Evolutionary conservation across 1,139 yeast species (phyloP).

Genomic region (Blastobotrys elegans): DNA sequence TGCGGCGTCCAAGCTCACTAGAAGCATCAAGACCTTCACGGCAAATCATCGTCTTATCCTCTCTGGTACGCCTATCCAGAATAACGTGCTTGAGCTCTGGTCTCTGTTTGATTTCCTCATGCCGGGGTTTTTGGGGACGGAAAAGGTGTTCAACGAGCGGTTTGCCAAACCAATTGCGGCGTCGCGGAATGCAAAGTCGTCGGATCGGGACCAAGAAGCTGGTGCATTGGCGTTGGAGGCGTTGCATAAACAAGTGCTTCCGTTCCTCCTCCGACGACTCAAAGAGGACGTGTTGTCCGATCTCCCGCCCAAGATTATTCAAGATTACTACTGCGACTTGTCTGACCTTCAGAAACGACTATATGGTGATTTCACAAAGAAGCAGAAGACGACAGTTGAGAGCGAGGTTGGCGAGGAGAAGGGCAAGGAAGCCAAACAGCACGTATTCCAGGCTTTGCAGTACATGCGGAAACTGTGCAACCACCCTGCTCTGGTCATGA

Average conservation of each 20-base stretch:
- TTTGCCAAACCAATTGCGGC: slow-evolving; percentile 98
- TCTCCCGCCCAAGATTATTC: slow-evolving; percentile 96
- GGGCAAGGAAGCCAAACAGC: slow-evolving; percentile 60
- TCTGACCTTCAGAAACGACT: slow-evolving; percentile 84
- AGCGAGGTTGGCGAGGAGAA: slow-evolving; percentile 47
- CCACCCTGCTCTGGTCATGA: slow-evolving; percentile 91
- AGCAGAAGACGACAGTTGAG: slow-evolving; percentile 70
- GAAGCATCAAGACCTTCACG: slow-evolving; percentile 72
- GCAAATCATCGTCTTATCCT: slow-evolving; percentile 89
- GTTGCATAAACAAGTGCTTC: slow-evolving; percentile 91
- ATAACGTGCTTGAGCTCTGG: slow-evolving; percentile 95
- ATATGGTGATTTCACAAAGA: slow-evolving; percentile 86
- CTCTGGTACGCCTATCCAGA: slow-evolving; percentile 98
- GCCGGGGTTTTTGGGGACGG: slow-evolving; percentile 98
- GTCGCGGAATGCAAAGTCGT: slow-evolving; percentile 82
- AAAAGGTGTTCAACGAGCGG: slow-evolving; percentile 87
- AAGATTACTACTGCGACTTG: slow-evolving; percentile 94
- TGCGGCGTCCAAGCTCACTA: slow-evolving; percentile 80
- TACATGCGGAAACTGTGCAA: slow-evolving; percentile 96
- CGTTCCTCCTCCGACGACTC: slow-evolving; percentile 90
- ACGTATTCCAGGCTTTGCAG: slow-evolving; percentile 95
- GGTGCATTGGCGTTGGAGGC: slow-evolving; percentile 96
- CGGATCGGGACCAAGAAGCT: slow-evolving; percentile 93
- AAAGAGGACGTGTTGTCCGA: slow-evolving; percentile 96
- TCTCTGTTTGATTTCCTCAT: slow-evolving; percentile 93